These are phyloP conservation scores for Syzygium jambos DNA, from an alignment of 345 rosid genomes.

Conservation along the genomic window DNA sequence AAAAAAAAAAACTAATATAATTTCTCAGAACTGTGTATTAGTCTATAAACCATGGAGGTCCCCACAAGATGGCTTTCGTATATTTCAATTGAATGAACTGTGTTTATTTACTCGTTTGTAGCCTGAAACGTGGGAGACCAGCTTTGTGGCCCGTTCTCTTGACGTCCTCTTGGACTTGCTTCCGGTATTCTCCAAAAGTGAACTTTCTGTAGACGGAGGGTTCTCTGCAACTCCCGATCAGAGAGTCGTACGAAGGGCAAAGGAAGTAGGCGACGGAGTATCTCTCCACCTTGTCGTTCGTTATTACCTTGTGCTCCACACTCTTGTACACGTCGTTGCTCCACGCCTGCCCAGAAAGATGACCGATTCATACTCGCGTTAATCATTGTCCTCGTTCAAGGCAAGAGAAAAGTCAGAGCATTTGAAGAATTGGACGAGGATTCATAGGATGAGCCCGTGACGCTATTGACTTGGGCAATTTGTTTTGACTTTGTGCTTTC, in stretches of 20 bases:
- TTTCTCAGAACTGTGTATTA: background rate
- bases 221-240: slow-evolving; percentile 40
- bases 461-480: background rate
- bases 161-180: slow-evolving; percentile 54
- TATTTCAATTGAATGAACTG: background rate
- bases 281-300: slow-evolving; percentile 39
- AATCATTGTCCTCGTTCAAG: background rate
- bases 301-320: slow-evolving; percentile 53
- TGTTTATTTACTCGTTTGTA: background rate
- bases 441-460: background rate
- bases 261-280: slow-evolving; percentile 56
- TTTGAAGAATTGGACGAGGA: background rate
- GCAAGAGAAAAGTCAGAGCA: background rate
- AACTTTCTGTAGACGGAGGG: slow-evolving; percentile 46
- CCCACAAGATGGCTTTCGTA: background rate
- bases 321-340: slow-evolving; percentile 60
- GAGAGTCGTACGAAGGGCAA: slow-evolving; percentile 50
- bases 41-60: background rate
- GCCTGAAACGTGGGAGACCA: slow-evolving; percentile 50
- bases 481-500: background rate
- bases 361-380: background rate
- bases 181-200: slow-evolving; percentile 51
- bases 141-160: slow-evolving; percentile 43
- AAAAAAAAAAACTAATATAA: too few species aligned
- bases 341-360: slow-evolving; percentile 41